Evolutionary conservation across 2,329 filamentous ascomycete species (phyloP).

Genomic region (Monosporascus ibericus): DNA sequence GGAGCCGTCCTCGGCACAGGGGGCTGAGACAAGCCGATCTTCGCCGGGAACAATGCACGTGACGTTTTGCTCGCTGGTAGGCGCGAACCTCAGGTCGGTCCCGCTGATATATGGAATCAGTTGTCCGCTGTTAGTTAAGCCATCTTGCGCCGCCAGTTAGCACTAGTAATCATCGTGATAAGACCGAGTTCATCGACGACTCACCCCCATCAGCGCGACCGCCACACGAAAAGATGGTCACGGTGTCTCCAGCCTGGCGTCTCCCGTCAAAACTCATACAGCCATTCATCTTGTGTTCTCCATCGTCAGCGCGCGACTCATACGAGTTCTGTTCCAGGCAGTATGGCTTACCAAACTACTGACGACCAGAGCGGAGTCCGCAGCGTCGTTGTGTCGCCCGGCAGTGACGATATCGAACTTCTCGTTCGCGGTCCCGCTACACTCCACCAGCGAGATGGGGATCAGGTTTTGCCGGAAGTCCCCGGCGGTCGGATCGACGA

Average conservation of each 20-base stretch:
- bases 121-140: slow-evolving; percentile 41
- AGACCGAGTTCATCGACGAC: slow-evolving; percentile 5
- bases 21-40: slow-evolving; percentile 24
- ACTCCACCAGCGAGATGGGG: slow-evolving; percentile 39
- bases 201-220: slow-evolving; percentile 42
- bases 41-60: slow-evolving; percentile 37
- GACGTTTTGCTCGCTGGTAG: slow-evolving; percentile 34
- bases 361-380: slow-evolving; percentile 36
- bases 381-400: slow-evolving; percentile 42
- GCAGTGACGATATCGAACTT: slow-evolving; percentile 45
- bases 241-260: slow-evolving; percentile 36
- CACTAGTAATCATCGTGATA: too few relatives aligned
- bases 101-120: slow-evolving; percentile 41
- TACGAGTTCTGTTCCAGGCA: not conserved
- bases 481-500: slow-evolving; percentile 43
- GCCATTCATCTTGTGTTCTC: slow-evolving; percentile 34
- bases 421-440: slow-evolving; percentile 38
- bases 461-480: slow-evolving; percentile 50
- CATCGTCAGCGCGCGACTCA: not conserved
- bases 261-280: slow-evolving; percentile 45
- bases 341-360: slow-evolving; percentile 34
- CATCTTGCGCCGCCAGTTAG: slow-evolving; percentile 23
- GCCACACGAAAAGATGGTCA: slow-evolving; percentile 46
- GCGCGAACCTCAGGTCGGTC: slow-evolving; percentile 37
- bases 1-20: slow-evolving; percentile 22